phyloP scores from a whole-genome alignment of 2,329 filamentous ascomycete species.

The Penicillium sp. region DNA sequence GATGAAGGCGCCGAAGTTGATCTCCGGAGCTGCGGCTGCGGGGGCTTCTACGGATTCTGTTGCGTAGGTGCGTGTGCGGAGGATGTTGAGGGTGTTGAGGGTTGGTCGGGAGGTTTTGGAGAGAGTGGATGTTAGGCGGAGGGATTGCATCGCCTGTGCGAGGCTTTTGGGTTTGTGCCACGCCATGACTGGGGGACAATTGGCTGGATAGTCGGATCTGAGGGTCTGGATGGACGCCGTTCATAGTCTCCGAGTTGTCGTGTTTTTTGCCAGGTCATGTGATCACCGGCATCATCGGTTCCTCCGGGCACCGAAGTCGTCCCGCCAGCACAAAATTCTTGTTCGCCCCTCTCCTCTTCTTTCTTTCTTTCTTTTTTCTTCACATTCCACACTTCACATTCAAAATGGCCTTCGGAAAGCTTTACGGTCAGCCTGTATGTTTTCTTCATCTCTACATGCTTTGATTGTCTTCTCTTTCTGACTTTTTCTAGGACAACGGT shows the following conservation, averaged over 20 bases:
- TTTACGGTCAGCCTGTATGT: slow-evolving; percentile 82
- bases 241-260: slow-evolving; percentile 9
- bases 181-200: slow-evolving; percentile 32
- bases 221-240: not conserved
- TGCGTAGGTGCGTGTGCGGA: slow-evolving; percentile 29
- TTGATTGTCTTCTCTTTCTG: not conserved
- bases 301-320: slow-evolving; percentile 17
- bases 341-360: slow-evolving; percentile 20
- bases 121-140: slow-evolving; percentile 30
- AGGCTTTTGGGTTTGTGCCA: slow-evolving; percentile 39
- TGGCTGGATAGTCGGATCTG: slow-evolving; percentile 1
- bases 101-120: slow-evolving; percentile 45
- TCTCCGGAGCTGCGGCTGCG: slow-evolving; percentile 31
- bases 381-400: slow-evolving; percentile 18
- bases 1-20: slow-evolving; percentile 32
- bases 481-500: slow-evolving; percentile 68
- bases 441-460: slow-evolving; percentile 18
- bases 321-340: slow-evolving; percentile 26
- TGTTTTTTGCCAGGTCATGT: slow-evolving; percentile 27
- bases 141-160: slow-evolving; percentile 35
- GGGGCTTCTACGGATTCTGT: slow-evolving; percentile 21
- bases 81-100: slow-evolving; percentile 31
- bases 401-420: slow-evolving; percentile 96
- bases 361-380: slow-evolving; percentile 10
- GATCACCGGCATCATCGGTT: slow-evolving; percentile 19